A percentile compares a stretch with the other conserved stretches of the same genome.
Evolutionary conservation across 2,329 filamentous ascomycete species (phyloP).

Genomic region (Neonectria punicea): DNA sequence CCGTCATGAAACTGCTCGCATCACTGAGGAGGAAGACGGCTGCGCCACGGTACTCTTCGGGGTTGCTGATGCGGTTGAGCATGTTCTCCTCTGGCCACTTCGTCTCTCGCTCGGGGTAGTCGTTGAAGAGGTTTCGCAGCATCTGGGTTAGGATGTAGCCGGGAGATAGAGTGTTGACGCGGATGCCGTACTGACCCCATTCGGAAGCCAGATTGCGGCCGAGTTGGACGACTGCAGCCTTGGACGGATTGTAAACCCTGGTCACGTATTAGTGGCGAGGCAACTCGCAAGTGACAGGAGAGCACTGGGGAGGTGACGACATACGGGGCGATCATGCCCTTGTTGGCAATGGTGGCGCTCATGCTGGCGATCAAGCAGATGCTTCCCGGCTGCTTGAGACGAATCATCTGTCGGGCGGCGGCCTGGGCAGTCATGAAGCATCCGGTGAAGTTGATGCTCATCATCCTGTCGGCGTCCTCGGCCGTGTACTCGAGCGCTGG

Average conservation of each 20-base stretch:
- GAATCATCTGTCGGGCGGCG: conserved; percentile 80
- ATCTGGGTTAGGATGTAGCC: conserved; percentile 86
- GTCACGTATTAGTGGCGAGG: conserved; percentile 4
- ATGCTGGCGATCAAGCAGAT: conserved; percentile 77
- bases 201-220: conserved; percentile 76
- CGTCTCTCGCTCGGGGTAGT: conserved; percentile 73
- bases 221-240: conserved; percentile 79
- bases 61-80: conserved; percentile 75
- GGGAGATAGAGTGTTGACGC: conserved; percentile 83
- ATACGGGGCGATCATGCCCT: conserved; percentile 68
- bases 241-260: conserved; percentile 80
- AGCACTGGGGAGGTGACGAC: conserved; percentile 39
- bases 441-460: conserved; percentile 89
- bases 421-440: conserved; percentile 88
- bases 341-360: conserved; percentile 74
- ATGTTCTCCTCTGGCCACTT: conserved; percentile 89
- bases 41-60: conserved; percentile 77
- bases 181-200: conserved; percentile 78
- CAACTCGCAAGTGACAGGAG: background rate
- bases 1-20: conserved; percentile 79
- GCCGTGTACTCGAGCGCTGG: conserved; percentile 83
- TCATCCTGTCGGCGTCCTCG: conserved; percentile 79
- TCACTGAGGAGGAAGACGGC: conserved; percentile 79
- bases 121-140: conserved; percentile 82
- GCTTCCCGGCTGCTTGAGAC: conserved; percentile 66